Conservation (phyloP, 2,329 filamentous ascomycete genomes). For the Exserohilum turcica region DNA sequence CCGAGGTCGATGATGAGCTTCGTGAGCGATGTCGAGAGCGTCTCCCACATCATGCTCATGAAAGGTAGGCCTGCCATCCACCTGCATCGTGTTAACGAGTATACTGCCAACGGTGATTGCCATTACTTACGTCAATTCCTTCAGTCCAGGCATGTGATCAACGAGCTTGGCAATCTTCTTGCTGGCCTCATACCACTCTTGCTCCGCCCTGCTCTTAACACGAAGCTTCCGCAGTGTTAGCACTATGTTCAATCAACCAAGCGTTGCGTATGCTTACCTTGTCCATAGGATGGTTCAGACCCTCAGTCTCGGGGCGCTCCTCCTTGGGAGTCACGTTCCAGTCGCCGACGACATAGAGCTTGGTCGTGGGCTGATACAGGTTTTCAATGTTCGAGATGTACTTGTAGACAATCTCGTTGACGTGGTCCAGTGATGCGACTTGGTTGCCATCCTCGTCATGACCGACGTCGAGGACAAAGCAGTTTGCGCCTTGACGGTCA, state of each 20-base stretch:
- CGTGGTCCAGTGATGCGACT: conserved; percentile 17
- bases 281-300: not conserved
- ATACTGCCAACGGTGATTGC: not conserved
- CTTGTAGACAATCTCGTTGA: conserved; percentile 11
- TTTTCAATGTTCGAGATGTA: conserved; percentile 10
- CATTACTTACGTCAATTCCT: conserved; percentile 36
- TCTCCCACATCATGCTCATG: conserved; percentile 26
- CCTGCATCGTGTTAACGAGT: conserved; percentile 18
- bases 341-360: conserved; percentile 36
- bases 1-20: conserved; percentile 39
- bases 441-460: conserved; percentile 10
- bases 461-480: conserved; percentile 28
- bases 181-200: conserved; percentile 27
- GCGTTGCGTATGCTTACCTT: not conserved
- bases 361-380: conserved; percentile 11
- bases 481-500: conserved; percentile 14
- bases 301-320: not conserved
- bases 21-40: conserved; percentile 27
- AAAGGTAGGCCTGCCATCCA: conserved; percentile 40
- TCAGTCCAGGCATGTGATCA: conserved; percentile 25
- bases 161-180: conserved; percentile 26
- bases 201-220: not conserved
- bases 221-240: conserved; percentile 3
- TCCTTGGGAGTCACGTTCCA: conserved; percentile 18
- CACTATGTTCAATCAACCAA: not conserved